Conservation (phyloP, 2,329 filamentous ascomycete species). For the Catunica adiposa region DNA sequence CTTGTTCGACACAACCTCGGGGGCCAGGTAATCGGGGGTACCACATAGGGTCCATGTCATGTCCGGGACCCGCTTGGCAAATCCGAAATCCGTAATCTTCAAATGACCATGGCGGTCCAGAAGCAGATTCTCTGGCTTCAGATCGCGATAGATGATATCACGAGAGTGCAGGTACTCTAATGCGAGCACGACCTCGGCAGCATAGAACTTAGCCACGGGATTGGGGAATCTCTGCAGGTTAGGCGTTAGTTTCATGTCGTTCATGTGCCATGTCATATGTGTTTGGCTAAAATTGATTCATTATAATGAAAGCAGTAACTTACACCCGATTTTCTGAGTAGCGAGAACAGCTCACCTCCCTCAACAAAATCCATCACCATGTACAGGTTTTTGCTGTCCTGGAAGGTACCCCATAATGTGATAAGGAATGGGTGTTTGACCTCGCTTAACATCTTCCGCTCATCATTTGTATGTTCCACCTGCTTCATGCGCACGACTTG, state of each 20-base stretch:
- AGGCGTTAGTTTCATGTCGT: neutral
- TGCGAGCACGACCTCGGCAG: constrained; percentile 87
- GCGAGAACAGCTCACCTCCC: constrained; percentile 89
- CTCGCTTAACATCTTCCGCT: constrained; percentile 85
- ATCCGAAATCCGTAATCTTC: constrained; percentile 97
- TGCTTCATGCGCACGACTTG: constrained; percentile 99
- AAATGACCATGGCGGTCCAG: constrained; percentile 85
- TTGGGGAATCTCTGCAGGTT: constrained; percentile 75
- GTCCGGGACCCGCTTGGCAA: constrained; percentile 94
- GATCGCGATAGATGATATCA: constrained; percentile 93
- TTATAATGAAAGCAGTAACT: constrained; percentile 20
- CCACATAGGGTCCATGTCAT: constrained; percentile 98
- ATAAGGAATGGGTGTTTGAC: constrained; percentile 97
- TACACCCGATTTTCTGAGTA: constrained; percentile 84
- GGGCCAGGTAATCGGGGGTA: constrained; percentile 91
- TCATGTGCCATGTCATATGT: neutral
- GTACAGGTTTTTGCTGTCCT: constrained; percentile 88
- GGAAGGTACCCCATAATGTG: constrained; percentile 96
- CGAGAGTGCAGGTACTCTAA: constrained; percentile 88
- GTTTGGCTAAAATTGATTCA: constrained; percentile 6
- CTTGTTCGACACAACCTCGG: constrained; percentile 97
- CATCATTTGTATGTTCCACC: constrained; percentile 97
- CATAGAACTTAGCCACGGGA: constrained; percentile 97
- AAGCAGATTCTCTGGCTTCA: constrained; percentile 89
- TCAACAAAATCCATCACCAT: constrained; percentile 99